A percentile compares a stretch with the other conserved stretches of the same genome.
These are phyloP conservation scores for Claviceps sorghi DNA, from an alignment of 2,329 filamentous ascomycete genomes.

Conservation along the genomic window DNA sequence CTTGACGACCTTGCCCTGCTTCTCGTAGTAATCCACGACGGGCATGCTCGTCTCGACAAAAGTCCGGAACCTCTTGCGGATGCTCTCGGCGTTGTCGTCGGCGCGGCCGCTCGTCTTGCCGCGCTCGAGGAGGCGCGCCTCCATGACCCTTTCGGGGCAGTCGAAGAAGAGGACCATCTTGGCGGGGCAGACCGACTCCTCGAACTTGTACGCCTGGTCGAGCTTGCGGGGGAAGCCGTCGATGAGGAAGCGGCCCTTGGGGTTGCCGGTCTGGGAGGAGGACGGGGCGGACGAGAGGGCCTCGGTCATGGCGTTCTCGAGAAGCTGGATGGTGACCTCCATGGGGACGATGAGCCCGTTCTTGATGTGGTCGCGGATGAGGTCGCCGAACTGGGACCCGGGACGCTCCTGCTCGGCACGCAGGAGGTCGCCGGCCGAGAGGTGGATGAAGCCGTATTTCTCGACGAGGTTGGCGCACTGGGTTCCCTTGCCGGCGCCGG, in stretches of 20 bases:
- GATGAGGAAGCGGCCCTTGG: slow-evolving; percentile 59
- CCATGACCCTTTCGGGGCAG: slow-evolving; percentile 81
- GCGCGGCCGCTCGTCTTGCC: slow-evolving; percentile 83
- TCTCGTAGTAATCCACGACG: slow-evolving; percentile 73
- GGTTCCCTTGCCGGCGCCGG: slow-evolving; percentile 90
- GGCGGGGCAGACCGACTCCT: slow-evolving; percentile 71
- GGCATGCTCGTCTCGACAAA: slow-evolving; percentile 97
- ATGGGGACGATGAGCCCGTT: slow-evolving; percentile 96
- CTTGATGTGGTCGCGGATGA: slow-evolving; percentile 89
- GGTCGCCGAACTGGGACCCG: slow-evolving; percentile 75
- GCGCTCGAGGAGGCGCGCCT: slow-evolving; percentile 66
- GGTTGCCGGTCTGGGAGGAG: slow-evolving; percentile 23
- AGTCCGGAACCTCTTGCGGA: slow-evolving; percentile 88
- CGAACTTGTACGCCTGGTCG: slow-evolving; percentile 91
- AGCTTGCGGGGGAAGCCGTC: slow-evolving; percentile 90
- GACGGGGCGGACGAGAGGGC: slow-evolving; percentile 28
- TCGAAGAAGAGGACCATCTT: slow-evolving; percentile 87
- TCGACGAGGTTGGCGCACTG: slow-evolving; percentile 80
- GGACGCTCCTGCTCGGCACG: slow-evolving; percentile 82
- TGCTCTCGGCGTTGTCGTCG: slow-evolving; percentile 91
- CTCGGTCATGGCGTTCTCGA: slow-evolving; percentile 83
- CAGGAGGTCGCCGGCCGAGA: slow-evolving; percentile 84
- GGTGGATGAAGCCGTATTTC: slow-evolving; percentile 82
- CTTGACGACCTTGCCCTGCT: slow-evolving; percentile 64
- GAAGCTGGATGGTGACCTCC: slow-evolving; percentile 86